phyloP scores from a whole-genome alignment of 1,139 yeast genomes.

The Yarrowia galli region DNA sequence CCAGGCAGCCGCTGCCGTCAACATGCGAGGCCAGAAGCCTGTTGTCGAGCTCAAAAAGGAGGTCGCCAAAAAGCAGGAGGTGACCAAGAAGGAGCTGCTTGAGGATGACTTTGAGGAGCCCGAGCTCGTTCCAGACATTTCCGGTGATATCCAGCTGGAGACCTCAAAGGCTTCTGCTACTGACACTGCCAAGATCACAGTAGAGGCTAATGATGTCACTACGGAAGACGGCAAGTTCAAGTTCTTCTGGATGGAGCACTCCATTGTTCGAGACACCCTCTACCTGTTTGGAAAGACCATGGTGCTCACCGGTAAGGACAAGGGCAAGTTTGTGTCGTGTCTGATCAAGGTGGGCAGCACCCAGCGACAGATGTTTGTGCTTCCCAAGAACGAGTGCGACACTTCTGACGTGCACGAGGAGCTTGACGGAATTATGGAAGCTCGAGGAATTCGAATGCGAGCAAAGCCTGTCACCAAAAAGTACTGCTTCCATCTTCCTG shows the following conservation, averaged over 20 bases:
- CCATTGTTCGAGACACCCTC: constrained; percentile 74
- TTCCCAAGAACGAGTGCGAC: constrained; percentile 54
- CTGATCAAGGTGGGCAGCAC: constrained; percentile 79
- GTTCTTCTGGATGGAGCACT: constrained; percentile 91
- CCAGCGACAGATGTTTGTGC: constrained; percentile 69
- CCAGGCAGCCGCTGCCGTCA: constrained; percentile 9
- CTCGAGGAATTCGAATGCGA: constrained; percentile 68
- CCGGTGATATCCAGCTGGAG: constrained; percentile 2
- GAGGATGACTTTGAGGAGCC: neutral
- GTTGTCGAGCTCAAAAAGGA: neutral
- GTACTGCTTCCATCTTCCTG: constrained; percentile 87
- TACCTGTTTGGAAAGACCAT: constrained; percentile 86
- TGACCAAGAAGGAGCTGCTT: neutral
- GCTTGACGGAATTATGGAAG: constrained; percentile 67
- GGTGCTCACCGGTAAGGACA: constrained; percentile 53
- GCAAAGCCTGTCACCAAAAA: constrained; percentile 77
- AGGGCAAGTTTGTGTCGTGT: constrained; percentile 65
- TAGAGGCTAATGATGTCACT: constrained; percentile 36
- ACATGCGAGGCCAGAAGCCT: constrained; percentile 28
- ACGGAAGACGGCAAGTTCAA: constrained; percentile 60
- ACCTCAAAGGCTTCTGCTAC: neutral
- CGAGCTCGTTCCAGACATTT: constrained; percentile 3
- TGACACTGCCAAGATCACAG: constrained; percentile 39
- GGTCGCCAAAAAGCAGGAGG: neutral
- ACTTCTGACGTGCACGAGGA: constrained; percentile 80